Base-by-base conservation (phyloP, 768 basidiomycete species). In the Tulasnella sp. region DNA sequence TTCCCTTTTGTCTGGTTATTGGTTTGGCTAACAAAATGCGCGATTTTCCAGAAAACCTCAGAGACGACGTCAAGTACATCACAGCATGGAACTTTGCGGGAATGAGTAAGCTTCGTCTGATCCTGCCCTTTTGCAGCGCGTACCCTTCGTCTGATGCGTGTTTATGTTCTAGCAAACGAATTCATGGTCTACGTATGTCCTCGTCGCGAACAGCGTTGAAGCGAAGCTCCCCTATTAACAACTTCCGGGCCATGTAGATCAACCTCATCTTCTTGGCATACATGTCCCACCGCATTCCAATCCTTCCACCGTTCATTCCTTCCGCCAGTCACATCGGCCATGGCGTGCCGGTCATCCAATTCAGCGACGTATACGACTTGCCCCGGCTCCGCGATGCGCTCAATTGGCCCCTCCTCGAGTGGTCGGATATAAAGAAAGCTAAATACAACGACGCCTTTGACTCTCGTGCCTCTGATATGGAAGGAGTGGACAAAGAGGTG, bases 321-420 rank as follows among this genome's bases (percentile, higher is more conserved):
- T 6, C 72, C 8, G 17, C 14, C 36, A n/a, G 19, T 73, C 72
- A 73, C 45, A n/a, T 73, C 5, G 72, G 72, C 6, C 40, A 15
- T 11, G 39, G 39, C 22, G 72, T 22, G 9, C 29, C n/a, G 3
- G 29, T 49, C 22, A n/a, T 49, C 17, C 37, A 29, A 11, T 89
- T 91, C 78, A 86, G 88, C 31, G 85, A 88, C 36, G 86, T 91
- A 0, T 90, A 90, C 78, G 89, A 91, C 79, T 82, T 90, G 64
- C 85, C 86, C 0, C 84, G 87, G 12, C 84, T 90, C 4, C 83
- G 86, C 39, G 81, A 84, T 70, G 79, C 80, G 19, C 79, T 90
- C 37, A 83, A 84, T 22, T 82, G 79, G 67, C 86, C 89, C 0
- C 80, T 91, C 17, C 80, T 91, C 6, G 89, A 91, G 81, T 91